Evolutionary conservation across 2,329 filamentous ascomycete species (phyloP), one percentile per base, ranked within the genome.

Genomic region (Rhynchosporium agropyri): DNA sequence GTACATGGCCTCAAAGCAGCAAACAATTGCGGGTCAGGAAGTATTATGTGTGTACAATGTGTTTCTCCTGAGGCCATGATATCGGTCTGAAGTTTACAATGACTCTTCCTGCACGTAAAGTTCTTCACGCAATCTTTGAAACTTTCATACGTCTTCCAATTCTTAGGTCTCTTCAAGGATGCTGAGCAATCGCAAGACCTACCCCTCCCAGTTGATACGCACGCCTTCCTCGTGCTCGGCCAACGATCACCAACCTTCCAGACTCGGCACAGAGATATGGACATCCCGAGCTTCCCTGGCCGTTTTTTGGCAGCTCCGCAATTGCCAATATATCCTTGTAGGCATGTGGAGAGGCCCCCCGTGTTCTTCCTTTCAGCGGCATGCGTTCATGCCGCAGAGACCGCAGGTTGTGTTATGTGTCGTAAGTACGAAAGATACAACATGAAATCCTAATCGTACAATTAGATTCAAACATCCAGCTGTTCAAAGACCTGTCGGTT

Each of bases 1-100:
- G 65, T 67, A 64, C 58, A 63, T 63, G 57, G 59, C 56, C 55
- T 63, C 51, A 55, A 66, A 62, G 59, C 59, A 68, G 66, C 65
- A 69, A 68, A 65, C 63, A 66, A 42, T 54, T 56, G 54, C 61
- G 59, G 57, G 42, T 40, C 26, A 51, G 38, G 55, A 58, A 53
- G 55, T 26, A 13, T 55, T 58, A 13, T 40, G 60, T 54, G 51
- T 53, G 62, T 20, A 20, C 20, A 36, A 9, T 5, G 33, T 36
- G 33, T 43, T 49, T 61, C 40, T 46, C 56, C 61, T 56, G 58
- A 60, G 58, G 55, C 61, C 60, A 63, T 42, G 5, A 36, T 36
- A 56, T 54, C 49, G 56, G 57, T 55, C 58, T 63, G 55, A 57
- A 51, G 51, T 50, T 63, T 63, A 26, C 48, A 60, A 55, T 51